Conservation (phyloP, 2,329 filamentous ascomycete species). For the Stachybotrys echinatus region DNA sequence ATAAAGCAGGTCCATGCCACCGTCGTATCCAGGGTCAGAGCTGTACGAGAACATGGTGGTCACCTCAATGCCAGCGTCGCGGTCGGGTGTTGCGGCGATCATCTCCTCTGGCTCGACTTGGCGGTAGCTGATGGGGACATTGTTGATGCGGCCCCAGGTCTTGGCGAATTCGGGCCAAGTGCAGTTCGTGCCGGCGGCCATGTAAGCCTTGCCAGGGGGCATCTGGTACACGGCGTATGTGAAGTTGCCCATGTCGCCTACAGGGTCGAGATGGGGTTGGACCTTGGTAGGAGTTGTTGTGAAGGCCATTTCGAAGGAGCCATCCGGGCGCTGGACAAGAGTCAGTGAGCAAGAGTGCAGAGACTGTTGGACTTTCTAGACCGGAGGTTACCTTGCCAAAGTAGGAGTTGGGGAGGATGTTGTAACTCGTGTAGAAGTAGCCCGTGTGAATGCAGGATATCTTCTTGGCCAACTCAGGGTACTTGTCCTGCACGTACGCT, state of each 20-base stretch:
- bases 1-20: conserved; percentile 35
- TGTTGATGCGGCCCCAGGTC: conserved; percentile 33
- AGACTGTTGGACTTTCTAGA: no score
- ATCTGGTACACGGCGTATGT: conserved; percentile 43
- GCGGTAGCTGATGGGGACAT: conserved; percentile 27
- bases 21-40: conserved; percentile 43
- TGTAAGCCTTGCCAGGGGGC: conserved; percentile 41
- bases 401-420: conserved; percentile 39
- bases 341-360: not conserved
- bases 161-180: conserved; percentile 41
- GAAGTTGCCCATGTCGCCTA: conserved; percentile 41
- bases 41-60: conserved; percentile 42
- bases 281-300: conserved; percentile 30
- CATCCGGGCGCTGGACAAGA: conserved; percentile 28
- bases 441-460: conserved; percentile 47
- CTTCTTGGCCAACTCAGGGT: conserved; percentile 40
- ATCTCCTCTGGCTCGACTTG: conserved; percentile 35
- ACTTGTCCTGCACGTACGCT: conserved; percentile 6
- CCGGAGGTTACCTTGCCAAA: conserved; percentile 34
- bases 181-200: conserved; percentile 39
- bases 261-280: conserved; percentile 40
- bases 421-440: conserved; percentile 42
- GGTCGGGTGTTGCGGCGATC: conserved; percentile 28
- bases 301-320: conserved; percentile 41
- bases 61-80: conserved; percentile 36